phyloP scores from a whole-genome alignment of 2,329 filamentous ascomycete species.

The Orbilia quercus region DNA sequence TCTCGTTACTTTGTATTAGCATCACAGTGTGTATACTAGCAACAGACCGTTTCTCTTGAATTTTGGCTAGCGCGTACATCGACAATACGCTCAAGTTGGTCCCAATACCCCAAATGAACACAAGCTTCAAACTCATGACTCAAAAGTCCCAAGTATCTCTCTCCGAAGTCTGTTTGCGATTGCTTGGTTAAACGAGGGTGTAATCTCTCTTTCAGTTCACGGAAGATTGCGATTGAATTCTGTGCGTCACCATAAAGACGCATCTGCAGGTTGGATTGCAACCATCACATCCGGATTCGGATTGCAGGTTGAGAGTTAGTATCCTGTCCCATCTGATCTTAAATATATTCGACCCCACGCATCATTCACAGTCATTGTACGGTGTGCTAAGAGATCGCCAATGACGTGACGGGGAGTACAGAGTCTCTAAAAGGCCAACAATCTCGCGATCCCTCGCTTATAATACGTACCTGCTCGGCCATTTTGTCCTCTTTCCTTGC shows the following conservation, averaged over 20 bases:
- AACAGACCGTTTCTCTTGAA: no score
- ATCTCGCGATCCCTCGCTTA: neutral
- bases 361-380: no score
- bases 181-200: conserved; percentile 34
- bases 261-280: conserved; percentile 20
- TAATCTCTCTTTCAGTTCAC: conserved; percentile 33
- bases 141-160: conserved; percentile 67
- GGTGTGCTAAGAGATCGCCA: no score
- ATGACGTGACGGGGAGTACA: neutral
- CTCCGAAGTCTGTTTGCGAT: conserved; percentile 46
- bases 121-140: conserved; percentile 84
- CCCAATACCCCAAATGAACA: conserved; percentile 74
- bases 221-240: conserved; percentile 37
- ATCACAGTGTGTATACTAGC: no score
- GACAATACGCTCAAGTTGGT: conserved; percentile 73
- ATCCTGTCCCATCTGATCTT: neutral
- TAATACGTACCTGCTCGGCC: conserved; percentile 63
- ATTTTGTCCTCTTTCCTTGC: conserved; percentile 65
- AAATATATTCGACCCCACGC: neutral
- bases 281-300: neutral
- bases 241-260: conserved; percentile 42
- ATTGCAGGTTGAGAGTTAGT: conserved; percentile 3
- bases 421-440: neutral
- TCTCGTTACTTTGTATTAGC: neutral
- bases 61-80: conserved; percentile 59